Conservation (phyloP, 139 green algal species). For the Coelastrella sp. region DNA sequence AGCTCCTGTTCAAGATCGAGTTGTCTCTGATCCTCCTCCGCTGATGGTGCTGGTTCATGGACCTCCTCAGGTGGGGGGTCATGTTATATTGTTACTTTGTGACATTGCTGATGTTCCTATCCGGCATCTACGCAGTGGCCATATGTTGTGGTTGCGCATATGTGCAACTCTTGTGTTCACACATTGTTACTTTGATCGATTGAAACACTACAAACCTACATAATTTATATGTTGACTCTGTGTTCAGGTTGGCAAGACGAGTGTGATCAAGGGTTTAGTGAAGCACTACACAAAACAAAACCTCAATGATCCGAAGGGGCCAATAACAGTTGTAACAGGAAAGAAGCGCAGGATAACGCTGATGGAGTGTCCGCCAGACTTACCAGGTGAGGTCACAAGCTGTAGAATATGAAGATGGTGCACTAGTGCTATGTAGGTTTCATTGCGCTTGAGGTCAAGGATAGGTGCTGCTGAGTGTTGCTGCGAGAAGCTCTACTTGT, state of each 20-base stretch:
- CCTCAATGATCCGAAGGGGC: slow-evolving; percentile 87
- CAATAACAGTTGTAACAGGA: slow-evolving; percentile 94
- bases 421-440: too few relatives aligned
- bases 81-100: too few relatives aligned
- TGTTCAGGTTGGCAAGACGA: slow-evolving; percentile 90
- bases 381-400: slow-evolving; percentile 74
- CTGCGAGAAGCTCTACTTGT: too few relatives aligned
- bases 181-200: neutral
- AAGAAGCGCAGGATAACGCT: slow-evolving; percentile 95
- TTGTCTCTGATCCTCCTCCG: slow-evolving; percentile 86
- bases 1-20: slow-evolving; percentile 81
- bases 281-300: slow-evolving; percentile 98
- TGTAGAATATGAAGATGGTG: too few relatives aligned
- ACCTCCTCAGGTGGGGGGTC: slow-evolving; percentile 69
- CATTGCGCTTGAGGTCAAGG: too few relatives aligned
- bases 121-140: too few relatives aligned
- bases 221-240: slow-evolving; percentile 32
- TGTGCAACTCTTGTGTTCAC: neutral
- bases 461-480: neutral
- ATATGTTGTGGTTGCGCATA: too few relatives aligned
- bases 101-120: too few relatives aligned
- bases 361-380: slow-evolving; percentile 91
- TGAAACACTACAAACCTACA: neutral
- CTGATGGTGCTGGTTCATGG: slow-evolving; percentile 97
- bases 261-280: slow-evolving; percentile 92